phyloP scores from a whole-genome alignment of 2,329 filamentous ascomycete species.

The Myriosclerotinia curreyana region DNA sequence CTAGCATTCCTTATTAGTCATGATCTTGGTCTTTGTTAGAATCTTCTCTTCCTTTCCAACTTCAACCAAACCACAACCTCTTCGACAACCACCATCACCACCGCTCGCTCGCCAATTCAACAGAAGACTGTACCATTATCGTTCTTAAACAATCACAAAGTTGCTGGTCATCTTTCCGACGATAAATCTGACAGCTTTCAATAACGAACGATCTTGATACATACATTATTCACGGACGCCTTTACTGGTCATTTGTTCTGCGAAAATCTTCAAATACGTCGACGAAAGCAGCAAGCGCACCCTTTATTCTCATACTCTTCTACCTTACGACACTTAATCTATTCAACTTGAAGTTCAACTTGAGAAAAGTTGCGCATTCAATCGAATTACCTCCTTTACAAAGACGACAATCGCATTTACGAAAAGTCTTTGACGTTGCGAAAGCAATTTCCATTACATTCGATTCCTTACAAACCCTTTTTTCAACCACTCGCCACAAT shows the following conservation, averaged over 20 bases:
- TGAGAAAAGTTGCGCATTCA: background rate
- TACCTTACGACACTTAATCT: background rate
- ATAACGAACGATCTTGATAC: conserved; percentile 39
- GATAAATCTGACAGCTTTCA: conserved; percentile 39
- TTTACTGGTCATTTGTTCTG: conserved; percentile 53
- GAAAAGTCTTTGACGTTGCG: conserved; percentile 6
- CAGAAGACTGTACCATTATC: conserved; percentile 39
- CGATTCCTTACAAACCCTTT: background rate
- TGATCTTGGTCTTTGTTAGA: conserved; percentile 14
- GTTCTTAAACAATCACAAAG: conserved; percentile 37
- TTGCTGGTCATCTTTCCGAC: conserved; percentile 41
- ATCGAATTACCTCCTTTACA: background rate
- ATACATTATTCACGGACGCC: conserved; percentile 49
- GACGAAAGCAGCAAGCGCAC: conserved; percentile 37
- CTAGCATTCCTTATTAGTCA: conserved; percentile 22
- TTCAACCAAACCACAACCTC: conserved; percentile 23
- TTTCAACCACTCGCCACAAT: background rate
- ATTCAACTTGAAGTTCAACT: conserved; percentile 4
- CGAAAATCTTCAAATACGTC: conserved; percentile 38
- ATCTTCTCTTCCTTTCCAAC: conserved; percentile 25
- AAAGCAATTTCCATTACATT: conserved; percentile 5
- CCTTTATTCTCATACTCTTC: background rate
- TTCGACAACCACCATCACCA: conserved; percentile 14
- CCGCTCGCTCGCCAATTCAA: conserved; percentile 32
- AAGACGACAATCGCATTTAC: background rate